Percentiles rank a stretch among this genome's conserved stretches.
Evolutionary conservation across 306 rosid species (phyloP).

Genomic region (Trichosanthes cucumerina): DNA sequence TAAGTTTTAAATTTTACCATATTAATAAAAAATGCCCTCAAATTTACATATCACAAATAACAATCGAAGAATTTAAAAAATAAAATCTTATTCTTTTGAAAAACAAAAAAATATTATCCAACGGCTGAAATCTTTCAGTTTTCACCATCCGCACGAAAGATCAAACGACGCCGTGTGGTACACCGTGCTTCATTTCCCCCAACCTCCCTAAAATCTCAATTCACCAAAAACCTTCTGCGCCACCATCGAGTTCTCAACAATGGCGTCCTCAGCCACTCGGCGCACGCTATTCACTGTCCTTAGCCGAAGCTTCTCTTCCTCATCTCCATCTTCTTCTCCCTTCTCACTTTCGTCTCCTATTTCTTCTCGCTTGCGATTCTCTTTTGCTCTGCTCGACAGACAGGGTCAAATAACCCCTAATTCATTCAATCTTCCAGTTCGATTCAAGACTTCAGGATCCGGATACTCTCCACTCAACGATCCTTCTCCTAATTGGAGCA

Average conservation of each 20-base stretch:
- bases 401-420: constrained; percentile 21
- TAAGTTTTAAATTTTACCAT: too few relatives aligned
- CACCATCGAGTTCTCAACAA: constrained; percentile 11
- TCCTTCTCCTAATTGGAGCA: constrained; percentile 84
- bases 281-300: constrained; percentile 44
- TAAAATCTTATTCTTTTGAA: too few relatives aligned
- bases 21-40: too few relatives aligned
- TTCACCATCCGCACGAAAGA: neutral
- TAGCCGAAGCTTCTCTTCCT: constrained; percentile 22
- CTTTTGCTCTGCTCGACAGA: constrained; percentile 28
- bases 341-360: constrained; percentile 10
- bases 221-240: neutral
- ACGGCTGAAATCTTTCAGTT: neutral
- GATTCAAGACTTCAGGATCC: constrained; percentile 45
- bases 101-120: too few relatives aligned
- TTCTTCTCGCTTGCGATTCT: constrained; percentile 33
- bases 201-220: neutral
- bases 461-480: constrained; percentile 77
- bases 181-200: neutral
- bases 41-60: too few relatives aligned
- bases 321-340: constrained; percentile 17
- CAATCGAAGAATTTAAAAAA: too few relatives aligned
- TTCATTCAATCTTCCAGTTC: constrained; percentile 20
- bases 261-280: constrained; percentile 55
- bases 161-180: neutral